Evolutionary conservation across 2,329 filamentous ascomycete species (phyloP), one percentile per base, ranked within the genome.

Genomic region (Cordyceps farinosa): DNA sequence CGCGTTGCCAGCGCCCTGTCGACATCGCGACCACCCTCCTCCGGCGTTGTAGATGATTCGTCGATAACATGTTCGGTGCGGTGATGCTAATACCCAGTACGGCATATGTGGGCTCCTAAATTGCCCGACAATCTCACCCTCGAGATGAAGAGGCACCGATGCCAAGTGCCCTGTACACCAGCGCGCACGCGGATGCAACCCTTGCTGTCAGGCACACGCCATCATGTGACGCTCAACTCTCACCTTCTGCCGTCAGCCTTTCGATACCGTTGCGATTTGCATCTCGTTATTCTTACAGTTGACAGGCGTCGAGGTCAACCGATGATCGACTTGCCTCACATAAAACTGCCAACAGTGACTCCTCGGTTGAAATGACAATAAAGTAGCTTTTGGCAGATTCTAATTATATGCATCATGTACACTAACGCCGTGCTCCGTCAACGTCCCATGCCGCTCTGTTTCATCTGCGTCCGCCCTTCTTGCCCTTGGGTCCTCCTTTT

Each of bases 401-500:
- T 13, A 47, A 45, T 13, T 54, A 54, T 48, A 62, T 62, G 60
- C 51, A 62, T 56, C 42, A 62, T 56, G 51, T 62, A 62, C 60
- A 62, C 42, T 17, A 62, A 62, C 60, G 60, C 60, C 60, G 15
- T 56, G 60, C 60, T 62, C 60, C 60, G 13, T 50, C 60, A 50
- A 50, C 42, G 4, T 42, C 42, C 22, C 42, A 30, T 56, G 52
- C 42, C 44, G 29, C 29, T n/a, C 47, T 32, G 32, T 10, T 38
- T 62, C 36, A 62, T 30, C 13, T 56, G 6, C 60, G 60, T 11
- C 52, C 52, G 29, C 60, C 60, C 51, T 66, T 66, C 55, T 67
- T 68, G 57, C 58, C 67, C 66, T 64, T 65, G 61, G 55, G 67
- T 47, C 66, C 66, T 67, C 44, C 64, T 64, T 65, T 65, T 66